A percentile compares a stretch with the other conserved stretches of the same genome.
Evolutionary conservation across 2,329 filamentous ascomycete species (phyloP).

Genomic region (Penicillium hordei): DNA sequence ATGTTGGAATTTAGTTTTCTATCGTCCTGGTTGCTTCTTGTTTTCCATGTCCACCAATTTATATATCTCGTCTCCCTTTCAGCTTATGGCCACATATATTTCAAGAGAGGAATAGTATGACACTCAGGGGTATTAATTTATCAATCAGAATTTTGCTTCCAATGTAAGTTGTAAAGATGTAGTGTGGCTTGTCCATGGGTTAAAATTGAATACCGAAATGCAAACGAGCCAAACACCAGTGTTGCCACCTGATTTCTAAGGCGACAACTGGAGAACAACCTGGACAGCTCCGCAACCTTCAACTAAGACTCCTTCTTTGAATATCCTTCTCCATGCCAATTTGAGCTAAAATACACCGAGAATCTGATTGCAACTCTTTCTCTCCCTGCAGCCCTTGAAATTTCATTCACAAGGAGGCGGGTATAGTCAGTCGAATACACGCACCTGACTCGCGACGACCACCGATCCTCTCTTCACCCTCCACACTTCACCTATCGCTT

Average conservation of each 20-base stretch:
- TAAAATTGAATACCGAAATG: background rate
- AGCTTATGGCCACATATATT: background rate
- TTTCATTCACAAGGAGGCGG: background rate
- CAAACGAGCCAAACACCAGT: conserved; percentile 11
- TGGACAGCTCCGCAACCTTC: conserved; percentile 9
- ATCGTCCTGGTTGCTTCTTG: background rate
- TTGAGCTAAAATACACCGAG: background rate
- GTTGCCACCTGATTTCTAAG: conserved; percentile 16
- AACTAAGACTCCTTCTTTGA: background rate
- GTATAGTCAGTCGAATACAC: background rate
- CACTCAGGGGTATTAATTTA: background rate
- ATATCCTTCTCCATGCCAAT: background rate
- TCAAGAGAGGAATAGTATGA: background rate
- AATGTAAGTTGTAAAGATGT: background rate
- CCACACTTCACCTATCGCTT: background rate
- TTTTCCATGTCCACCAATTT: background rate
- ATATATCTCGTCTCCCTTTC: background rate
- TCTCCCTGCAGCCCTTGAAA: background rate
- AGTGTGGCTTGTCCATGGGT: background rate
- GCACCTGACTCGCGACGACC: background rate
- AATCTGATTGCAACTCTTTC: background rate
- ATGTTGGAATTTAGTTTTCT: background rate
- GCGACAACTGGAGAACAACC: conserved; percentile 2
- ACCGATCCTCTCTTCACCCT: background rate
- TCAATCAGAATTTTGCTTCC: background rate